Percentiles rank a stretch among this genome's conserved stretches.
Conservation (phyloP, 108 stramenopile species). For the Schizochytrium sp. region DNA sequence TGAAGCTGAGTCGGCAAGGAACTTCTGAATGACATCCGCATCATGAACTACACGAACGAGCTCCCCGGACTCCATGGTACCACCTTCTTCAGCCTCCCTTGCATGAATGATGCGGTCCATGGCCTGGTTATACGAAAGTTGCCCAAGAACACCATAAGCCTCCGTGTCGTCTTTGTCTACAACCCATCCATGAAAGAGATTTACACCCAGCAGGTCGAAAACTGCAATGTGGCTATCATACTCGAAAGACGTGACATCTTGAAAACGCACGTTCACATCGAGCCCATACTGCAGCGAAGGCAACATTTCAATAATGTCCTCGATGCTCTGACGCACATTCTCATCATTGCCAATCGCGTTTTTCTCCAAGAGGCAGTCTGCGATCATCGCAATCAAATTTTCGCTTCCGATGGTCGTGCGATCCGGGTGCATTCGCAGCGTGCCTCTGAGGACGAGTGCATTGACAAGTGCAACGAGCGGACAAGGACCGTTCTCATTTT, state of each 20-base stretch:
- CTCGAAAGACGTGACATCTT: constrained; percentile 84
- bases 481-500: constrained; percentile 89
- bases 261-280: constrained; percentile 95
- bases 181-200: constrained; percentile 97
- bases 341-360: constrained; percentile 56
- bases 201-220: constrained; percentile 88
- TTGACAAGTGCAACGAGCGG: constrained; percentile 94
- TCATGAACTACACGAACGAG: constrained; percentile 67
- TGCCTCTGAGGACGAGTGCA: constrained; percentile 84
- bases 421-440: constrained; percentile 78
- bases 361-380: constrained; percentile 68
- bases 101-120: constrained; percentile 85
- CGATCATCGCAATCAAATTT: constrained; percentile 71
- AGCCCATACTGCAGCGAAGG: constrained; percentile 91
- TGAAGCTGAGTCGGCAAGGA: constrained; percentile 81
- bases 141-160: constrained; percentile 70
- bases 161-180: constrained; percentile 83
- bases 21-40: constrained; percentile 76
- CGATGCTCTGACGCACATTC: constrained; percentile 69
- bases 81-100: constrained; percentile 69
- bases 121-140: constrained; percentile 90
- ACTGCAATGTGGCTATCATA: constrained; percentile 86
- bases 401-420: constrained; percentile 72
- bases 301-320: constrained; percentile 82
- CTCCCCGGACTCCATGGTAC: constrained; percentile 38